Evolutionary conservation across 331 rosid species (phyloP).

Genomic region (Quercus lobata): DNA sequence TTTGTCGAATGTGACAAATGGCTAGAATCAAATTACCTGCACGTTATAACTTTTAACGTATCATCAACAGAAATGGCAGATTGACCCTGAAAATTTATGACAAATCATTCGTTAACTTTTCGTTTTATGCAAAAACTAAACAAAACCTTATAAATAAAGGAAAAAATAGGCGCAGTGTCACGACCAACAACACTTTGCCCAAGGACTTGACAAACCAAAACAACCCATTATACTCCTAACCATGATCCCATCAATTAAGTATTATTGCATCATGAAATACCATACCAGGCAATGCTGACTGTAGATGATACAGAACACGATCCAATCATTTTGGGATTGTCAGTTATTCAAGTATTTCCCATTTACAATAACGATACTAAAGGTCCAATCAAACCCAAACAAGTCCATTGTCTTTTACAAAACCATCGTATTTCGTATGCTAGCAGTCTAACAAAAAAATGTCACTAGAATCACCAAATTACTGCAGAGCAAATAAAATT

Average conservation of each 20-base stretch:
- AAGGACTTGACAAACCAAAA: background rate
- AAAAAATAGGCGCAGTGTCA: background rate
- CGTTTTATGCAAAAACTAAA: conserved; percentile 12
- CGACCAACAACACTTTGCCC: background rate
- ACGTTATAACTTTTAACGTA: conserved; percentile 49
- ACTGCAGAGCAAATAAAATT: no score
- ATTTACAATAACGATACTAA: background rate
- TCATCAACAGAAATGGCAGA: conserved; percentile 61
- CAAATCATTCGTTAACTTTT: conserved; percentile 26
- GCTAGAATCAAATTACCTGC: conserved; percentile 48
- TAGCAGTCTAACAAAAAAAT: background rate
- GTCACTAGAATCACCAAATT: no score
- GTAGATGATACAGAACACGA: background rate
- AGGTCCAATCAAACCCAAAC: background rate
- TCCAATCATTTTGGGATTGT: background rate
- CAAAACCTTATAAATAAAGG: background rate
- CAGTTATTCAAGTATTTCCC: background rate
- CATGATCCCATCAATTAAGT: background rate
- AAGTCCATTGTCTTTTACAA: background rate
- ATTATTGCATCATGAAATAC: background rate
- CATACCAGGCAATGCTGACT: background rate
- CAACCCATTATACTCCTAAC: background rate
- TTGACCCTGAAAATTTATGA: conserved; percentile 59
- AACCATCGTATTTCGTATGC: background rate
- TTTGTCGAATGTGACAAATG: background rate